Conservation (phyloP, 306 rosid species). For the Cajanus cajan region DNA sequence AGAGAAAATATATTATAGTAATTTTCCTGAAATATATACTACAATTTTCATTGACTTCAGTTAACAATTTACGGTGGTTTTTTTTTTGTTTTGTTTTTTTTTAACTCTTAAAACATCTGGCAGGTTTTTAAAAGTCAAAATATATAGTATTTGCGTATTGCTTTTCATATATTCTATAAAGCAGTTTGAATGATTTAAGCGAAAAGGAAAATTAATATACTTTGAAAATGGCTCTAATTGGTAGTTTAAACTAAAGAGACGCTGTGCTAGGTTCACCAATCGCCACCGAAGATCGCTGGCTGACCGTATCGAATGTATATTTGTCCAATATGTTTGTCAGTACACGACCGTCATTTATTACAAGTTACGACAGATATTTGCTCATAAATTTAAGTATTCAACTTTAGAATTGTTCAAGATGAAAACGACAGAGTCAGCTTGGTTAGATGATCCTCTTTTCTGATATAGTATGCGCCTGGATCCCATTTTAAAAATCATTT, state of each 20-base stretch:
- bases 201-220: not conserved
- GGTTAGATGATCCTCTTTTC: not conserved
- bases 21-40: not conserved
- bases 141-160: not conserved
- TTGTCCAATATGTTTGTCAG: not conserved
- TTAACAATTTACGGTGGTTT: not conserved
- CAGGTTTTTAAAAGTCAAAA: not conserved
- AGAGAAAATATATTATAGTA: not conserved
- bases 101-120: not conserved
- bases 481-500: no score
- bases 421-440: not conserved
- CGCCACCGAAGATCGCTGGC: not conserved
- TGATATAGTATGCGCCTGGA: not conserved
- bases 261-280: conserved; percentile 3
- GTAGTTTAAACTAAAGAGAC: not conserved
- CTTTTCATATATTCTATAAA: not conserved
- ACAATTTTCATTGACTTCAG: not conserved
- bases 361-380: not conserved
- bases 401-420: not conserved
- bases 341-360: not conserved
- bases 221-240: not conserved
- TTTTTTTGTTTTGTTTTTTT: no score
- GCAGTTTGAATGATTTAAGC: not conserved
- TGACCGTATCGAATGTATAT: not conserved
- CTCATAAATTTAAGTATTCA: not conserved